These are phyloP conservation scores for Fusarium equiseti DNA, from an alignment of 2,329 filamentous ascomycete genomes.

Conservation along the genomic window DNA sequence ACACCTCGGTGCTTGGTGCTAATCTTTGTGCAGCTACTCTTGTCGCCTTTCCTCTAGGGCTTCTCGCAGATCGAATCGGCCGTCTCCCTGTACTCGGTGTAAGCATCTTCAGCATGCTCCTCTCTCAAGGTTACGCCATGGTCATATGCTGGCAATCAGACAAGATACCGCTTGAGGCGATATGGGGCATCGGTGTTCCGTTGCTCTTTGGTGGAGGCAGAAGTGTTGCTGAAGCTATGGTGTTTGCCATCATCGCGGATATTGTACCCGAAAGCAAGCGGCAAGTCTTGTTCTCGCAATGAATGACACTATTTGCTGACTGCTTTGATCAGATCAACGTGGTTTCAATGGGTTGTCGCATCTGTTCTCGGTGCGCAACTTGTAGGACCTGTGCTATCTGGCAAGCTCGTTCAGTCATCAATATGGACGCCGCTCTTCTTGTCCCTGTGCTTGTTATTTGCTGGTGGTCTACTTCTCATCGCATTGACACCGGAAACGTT, in stretches of 20 bases:
- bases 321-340: constrained; percentile 31
- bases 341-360: constrained; percentile 44
- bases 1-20: background rate
- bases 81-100: constrained; percentile 43
- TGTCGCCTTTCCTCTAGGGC: constrained; percentile 40
- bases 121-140: constrained; percentile 41
- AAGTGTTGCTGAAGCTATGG: constrained; percentile 46
- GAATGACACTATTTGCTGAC: background rate
- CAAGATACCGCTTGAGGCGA: constrained; percentile 38
- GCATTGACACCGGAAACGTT: constrained; percentile 43
- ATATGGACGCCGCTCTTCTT: constrained; percentile 42
- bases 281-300: constrained; percentile 8
- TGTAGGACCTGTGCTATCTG: constrained; percentile 37
- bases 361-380: constrained; percentile 41
- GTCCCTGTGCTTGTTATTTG: constrained; percentile 34
- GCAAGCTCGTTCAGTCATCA: constrained; percentile 27
- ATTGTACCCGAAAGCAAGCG: constrained; percentile 26
- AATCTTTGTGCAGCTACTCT: constrained; percentile 32
- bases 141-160: constrained; percentile 38
- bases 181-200: constrained; percentile 42
- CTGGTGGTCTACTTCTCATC: constrained; percentile 32
- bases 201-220: constrained; percentile 46
- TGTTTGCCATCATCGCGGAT: constrained; percentile 47
- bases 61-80: constrained; percentile 43
- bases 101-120: constrained; percentile 43